phyloP scores from a whole-genome alignment of 1,284 basidiomycete species.

The Ganoderma lucidum region DNA sequence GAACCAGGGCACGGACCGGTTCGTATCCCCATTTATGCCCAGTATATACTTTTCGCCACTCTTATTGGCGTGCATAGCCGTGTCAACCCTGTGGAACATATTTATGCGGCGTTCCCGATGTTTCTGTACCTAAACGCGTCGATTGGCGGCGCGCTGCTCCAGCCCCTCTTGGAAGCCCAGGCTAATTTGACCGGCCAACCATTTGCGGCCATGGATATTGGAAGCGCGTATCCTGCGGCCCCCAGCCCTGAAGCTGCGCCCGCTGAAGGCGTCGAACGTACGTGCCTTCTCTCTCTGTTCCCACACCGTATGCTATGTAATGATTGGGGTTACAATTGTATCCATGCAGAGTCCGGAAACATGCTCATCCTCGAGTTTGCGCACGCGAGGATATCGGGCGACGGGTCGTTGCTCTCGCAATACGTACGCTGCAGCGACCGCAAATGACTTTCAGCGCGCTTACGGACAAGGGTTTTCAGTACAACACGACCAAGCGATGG shows the following conservation, averaged over 20 bases:
- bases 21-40: background rate
- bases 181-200: conserved; percentile 35
- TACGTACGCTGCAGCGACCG: conserved; percentile 49
- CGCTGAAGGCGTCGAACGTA: conserved; percentile 22
- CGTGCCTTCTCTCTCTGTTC: background rate
- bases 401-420: conserved; percentile 56
- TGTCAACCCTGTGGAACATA: conserved; percentile 54
- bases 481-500: conserved; percentile 68
- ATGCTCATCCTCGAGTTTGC: conserved; percentile 78
- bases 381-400: conserved; percentile 66
- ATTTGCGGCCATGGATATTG: conserved; percentile 53
- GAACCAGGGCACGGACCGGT: conserved; percentile 30
- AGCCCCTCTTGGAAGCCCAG: conserved; percentile 55
- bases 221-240: conserved; percentile 35
- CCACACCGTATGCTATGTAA: background rate
- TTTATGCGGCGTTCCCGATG: conserved; percentile 57
- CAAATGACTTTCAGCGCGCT: too few relatives aligned
- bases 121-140: conserved; percentile 55
- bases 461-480: conserved; percentile 44
- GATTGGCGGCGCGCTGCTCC: conserved; percentile 49
- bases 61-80: background rate
- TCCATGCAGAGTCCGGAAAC: conserved; percentile 63
- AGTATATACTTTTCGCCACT: background rate
- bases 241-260: conserved; percentile 12
- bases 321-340: background rate